Evolutionary conservation across 2,329 filamentous ascomycete species (phyloP).

Genomic region (Verticillium nubilum): DNA sequence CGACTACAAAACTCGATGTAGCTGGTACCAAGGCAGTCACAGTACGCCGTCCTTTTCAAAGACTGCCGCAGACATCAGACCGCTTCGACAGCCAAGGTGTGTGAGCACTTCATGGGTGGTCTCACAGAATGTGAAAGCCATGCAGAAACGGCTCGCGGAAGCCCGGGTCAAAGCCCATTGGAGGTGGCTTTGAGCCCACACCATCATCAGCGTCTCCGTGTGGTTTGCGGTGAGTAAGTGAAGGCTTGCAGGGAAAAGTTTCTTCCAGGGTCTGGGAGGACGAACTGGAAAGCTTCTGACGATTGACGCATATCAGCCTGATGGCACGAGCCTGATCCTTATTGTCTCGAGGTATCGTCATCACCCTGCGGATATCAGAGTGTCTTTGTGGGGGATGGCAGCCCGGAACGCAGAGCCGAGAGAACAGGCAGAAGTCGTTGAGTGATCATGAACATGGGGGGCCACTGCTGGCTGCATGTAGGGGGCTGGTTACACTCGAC

Average conservation of each 20-base stretch:
- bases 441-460: neutral
- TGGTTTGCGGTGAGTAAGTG: neutral
- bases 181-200: neutral
- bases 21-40: too few species aligned
- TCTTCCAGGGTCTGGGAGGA: neutral
- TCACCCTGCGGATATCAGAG: neutral
- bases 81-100: neutral
- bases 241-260: neutral
- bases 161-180: slow-evolving; percentile 1
- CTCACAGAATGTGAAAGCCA: neutral
- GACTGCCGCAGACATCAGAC: too few species aligned
- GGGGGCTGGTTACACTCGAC: neutral
- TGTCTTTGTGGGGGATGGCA: neutral
- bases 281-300: neutral
- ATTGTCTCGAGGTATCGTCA: neutral
- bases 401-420: neutral
- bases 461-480: neutral
- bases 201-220: neutral
- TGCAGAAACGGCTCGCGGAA: slow-evolving; percentile 1
- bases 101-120: neutral
- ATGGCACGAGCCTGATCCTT: neutral
- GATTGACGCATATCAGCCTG: neutral
- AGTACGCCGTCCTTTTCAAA: too few species aligned
- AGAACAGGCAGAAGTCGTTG: neutral
- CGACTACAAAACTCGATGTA: too few species aligned